Conservation (phyloP, 768 basidiomycete species). For the Sporobolomyces pararoseus region DNA sequence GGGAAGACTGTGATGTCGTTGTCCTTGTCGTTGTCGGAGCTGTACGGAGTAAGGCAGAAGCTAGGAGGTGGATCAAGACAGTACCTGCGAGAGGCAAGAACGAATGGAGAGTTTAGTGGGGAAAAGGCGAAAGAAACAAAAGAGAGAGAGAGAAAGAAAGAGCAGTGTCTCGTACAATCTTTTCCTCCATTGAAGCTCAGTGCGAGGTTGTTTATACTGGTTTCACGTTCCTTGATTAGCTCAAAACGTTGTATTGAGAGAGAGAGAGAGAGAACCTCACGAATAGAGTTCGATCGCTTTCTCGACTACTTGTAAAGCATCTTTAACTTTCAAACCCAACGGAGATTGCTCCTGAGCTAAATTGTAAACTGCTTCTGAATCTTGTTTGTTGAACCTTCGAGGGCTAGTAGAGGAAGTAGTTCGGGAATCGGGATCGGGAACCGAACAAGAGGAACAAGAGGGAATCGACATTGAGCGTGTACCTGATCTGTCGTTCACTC, state of each 20-base stretch:
- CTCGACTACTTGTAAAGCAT: constrained; percentile 79
- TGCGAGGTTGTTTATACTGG: constrained; percentile 53
- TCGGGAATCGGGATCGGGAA: neutral
- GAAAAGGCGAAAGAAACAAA: neutral
- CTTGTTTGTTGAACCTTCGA: constrained; percentile 27
- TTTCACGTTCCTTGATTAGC: neutral
- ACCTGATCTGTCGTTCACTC: no score
- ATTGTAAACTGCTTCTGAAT: constrained; percentile 29
- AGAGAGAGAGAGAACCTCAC: neutral
- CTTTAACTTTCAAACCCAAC: constrained; percentile 55
- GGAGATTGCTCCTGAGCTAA: constrained; percentile 3
- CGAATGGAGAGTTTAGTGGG: constrained; percentile 19
- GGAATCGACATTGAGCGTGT: no score
- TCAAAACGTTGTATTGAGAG: neutral
- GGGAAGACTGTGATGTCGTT: no score
- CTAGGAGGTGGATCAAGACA: constrained; percentile 85
- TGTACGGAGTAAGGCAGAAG: constrained; percentile 61
- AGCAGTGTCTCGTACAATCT: constrained; percentile 74
- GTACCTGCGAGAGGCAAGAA: constrained; percentile 68
- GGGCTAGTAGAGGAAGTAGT: neutral
- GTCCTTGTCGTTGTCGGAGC: no score
- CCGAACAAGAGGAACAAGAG: no score
- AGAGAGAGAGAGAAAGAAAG: constrained; percentile 46
- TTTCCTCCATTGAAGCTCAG: constrained; percentile 98
- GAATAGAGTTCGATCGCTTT: constrained; percentile 57